Evolutionary conservation across 345 rosid species (phyloP).

Genomic region (Garcia nutans): DNA sequence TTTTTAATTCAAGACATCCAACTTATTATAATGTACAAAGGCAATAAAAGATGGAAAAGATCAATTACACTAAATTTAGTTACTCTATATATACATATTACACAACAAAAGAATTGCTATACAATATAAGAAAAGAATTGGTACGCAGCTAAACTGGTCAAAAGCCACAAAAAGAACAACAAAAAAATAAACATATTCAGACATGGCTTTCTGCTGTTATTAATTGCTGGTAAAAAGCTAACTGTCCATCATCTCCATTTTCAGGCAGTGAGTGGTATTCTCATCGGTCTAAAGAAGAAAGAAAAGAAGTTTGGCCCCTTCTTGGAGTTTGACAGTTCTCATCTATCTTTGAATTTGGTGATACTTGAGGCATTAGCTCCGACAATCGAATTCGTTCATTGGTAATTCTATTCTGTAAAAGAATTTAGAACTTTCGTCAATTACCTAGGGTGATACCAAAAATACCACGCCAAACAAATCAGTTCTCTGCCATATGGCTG

Average conservation of each 20-base stretch:
- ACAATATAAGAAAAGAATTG: conserved; percentile 1
- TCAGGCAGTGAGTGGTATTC: neutral
- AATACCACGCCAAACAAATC: no score
- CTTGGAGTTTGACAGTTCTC: conserved; percentile 37
- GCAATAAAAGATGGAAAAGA: neutral
- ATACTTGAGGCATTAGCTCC: conserved; percentile 47
- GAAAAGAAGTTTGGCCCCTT: conserved; percentile 2
- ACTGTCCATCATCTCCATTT: neutral
- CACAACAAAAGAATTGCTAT: conserved; percentile 11
- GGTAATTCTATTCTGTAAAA: conserved; percentile 44
- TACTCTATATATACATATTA: neutral
- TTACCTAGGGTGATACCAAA: no score
- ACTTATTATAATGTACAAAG: neutral
- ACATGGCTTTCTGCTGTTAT: neutral
- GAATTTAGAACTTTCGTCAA: neutral
- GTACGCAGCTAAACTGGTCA: neutral
- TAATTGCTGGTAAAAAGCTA: neutral
- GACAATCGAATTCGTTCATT: conserved; percentile 53
- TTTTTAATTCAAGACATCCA: neutral
- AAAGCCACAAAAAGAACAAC: neutral
- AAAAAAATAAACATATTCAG: neutral
- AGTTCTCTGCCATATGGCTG: neutral
- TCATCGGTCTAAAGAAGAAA: conserved; percentile 20
- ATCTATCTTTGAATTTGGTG: conserved; percentile 45
- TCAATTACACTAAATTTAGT: neutral